Evolutionary conservation across 768 basidiomycete genomes (phyloP), one percentile per base, ranked within the genome.

Genomic region (Russula virescens): DNA sequence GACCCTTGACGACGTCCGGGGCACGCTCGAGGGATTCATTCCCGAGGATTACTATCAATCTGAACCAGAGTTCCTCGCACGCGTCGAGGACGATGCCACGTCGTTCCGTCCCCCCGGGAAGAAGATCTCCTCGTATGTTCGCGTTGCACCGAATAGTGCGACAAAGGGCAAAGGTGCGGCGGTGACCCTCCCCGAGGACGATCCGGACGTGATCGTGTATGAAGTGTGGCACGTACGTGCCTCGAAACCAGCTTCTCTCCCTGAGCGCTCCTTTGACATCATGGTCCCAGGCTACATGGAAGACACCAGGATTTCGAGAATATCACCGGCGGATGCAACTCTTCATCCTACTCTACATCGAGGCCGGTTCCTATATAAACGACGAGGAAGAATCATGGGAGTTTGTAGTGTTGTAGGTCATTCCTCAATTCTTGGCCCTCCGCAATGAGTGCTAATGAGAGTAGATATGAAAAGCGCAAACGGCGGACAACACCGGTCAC

Each of bases 371-470:
- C 14, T 98, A 94, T 73, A 91, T 99, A 67, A 84, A 88, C 69
- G 96, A 98, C 67, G 91, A 91, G 6, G 96, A 98, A 71, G 89
- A 94, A 23, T 79, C 81, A 1, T 98, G 96, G 96, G 93, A 98
- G 72, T 98, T 98, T 73, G 82, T 86, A 46, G 78, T 93, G 1
- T 74, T 97, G 89, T 97, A 69, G 61, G 92, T 25, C 47, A 38
- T 18, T 47, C 31, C 3, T 2, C 6, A 6, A 5, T 23, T 9
- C 31, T 34, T 31, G 43, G 25, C 10, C 28, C 16, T 10, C 19
- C n/a, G 18, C 31, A 21, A 58, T 40, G 52, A 38, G 18, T 31
- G 14, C 42, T 48, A n/a, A 56, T 43, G 61, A 38, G 38, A 26
- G 23, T 69, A 96, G 93, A 57, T 97, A 86, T 71, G 93, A 98